phyloP scores from a whole-genome alignment of 1,284 basidiomycete genomes.

The Tausonia pullulans region DNA sequence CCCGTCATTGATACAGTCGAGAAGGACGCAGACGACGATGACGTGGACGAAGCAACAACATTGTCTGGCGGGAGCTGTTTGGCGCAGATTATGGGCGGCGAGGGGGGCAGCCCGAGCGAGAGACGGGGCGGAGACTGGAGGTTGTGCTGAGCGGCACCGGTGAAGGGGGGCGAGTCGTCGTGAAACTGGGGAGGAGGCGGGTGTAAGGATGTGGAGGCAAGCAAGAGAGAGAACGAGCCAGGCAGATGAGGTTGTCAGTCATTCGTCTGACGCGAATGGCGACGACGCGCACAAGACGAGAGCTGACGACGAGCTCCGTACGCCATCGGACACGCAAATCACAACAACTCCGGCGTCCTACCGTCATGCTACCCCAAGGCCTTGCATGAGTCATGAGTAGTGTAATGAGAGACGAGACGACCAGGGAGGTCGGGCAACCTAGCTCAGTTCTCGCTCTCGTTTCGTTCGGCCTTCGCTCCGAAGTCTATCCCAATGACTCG shows the following conservation, averaged over 20 bases:
- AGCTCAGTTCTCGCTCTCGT: not conserved
- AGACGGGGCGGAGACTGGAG: slow-evolving; percentile 2
- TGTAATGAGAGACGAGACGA: not conserved
- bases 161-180: slow-evolving; percentile 17
- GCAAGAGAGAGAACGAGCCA: not conserved
- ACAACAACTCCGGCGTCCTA: too few species aligned
- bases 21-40: too few species aligned
- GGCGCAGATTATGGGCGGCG: too few species aligned
- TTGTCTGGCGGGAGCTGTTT: too few species aligned
- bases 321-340: too few species aligned
- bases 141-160: slow-evolving; percentile 1
- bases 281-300: too few species aligned
- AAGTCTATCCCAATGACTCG: not conserved
- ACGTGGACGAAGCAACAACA: too few species aligned
- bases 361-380: too few species aligned
- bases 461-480: not conserved
- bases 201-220: not conserved
- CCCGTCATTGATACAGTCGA: too few species aligned
- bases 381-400: too few species aligned
- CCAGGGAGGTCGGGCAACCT: not conserved
- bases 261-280: not conserved
- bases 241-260: not conserved
- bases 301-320: too few species aligned
- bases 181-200: slow-evolving; percentile 4
- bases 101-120: not conserved